Evolutionary conservation across 1,284 basidiomycete genomes (phyloP).

Genomic region (Ustilago lituana): DNA sequence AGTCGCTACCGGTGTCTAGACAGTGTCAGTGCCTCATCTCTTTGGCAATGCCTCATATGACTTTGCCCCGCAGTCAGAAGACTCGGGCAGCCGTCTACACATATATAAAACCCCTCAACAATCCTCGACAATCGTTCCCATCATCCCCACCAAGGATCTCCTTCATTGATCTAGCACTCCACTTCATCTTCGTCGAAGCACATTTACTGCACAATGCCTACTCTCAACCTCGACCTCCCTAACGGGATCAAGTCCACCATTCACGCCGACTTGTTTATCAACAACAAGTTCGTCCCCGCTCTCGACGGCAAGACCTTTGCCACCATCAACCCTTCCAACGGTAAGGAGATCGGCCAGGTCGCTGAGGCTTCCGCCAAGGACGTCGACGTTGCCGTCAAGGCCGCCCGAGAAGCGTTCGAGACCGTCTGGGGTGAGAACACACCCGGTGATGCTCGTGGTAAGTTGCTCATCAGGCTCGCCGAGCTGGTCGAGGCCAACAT

Average conservation of each 20-base stretch:
- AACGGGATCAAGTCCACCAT: slow-evolving; percentile 57
- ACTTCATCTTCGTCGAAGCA: not conserved
- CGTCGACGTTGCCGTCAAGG: slow-evolving; percentile 60
- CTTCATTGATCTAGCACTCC: not conserved
- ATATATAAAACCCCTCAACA: slow-evolving; percentile 21
- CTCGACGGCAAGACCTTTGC: slow-evolving; percentile 62
- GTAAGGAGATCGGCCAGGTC: slow-evolving; percentile 63
- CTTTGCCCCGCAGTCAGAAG: slow-evolving; percentile 22
- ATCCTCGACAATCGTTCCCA: not conserved
- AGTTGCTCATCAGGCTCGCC: slow-evolving; percentile 75
- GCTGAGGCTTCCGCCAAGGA: slow-evolving; percentile 64
- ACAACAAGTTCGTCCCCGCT: slow-evolving; percentile 62
- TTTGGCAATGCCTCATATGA: not conserved
- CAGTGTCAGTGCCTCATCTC: too few relatives aligned
- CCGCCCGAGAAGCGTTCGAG: slow-evolving; percentile 58
- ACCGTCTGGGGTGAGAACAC: slow-evolving; percentile 66
- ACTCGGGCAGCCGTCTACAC: not conserved
- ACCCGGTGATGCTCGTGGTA: slow-evolving; percentile 75
- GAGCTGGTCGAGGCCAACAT: slow-evolving; percentile 77
- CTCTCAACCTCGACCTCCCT: slow-evolving; percentile 64
- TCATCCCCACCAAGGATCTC: not conserved
- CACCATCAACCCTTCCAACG: slow-evolving; percentile 60
- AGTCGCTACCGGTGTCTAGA: too few relatives aligned
- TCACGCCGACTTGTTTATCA: slow-evolving; percentile 61
- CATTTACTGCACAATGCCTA: slow-evolving; percentile 41